Evolutionary conservation across 2,329 filamentous ascomycete genomes (phyloP), one percentile per base, ranked within the genome.

Genomic region (Aureobasidium sp.): DNA sequence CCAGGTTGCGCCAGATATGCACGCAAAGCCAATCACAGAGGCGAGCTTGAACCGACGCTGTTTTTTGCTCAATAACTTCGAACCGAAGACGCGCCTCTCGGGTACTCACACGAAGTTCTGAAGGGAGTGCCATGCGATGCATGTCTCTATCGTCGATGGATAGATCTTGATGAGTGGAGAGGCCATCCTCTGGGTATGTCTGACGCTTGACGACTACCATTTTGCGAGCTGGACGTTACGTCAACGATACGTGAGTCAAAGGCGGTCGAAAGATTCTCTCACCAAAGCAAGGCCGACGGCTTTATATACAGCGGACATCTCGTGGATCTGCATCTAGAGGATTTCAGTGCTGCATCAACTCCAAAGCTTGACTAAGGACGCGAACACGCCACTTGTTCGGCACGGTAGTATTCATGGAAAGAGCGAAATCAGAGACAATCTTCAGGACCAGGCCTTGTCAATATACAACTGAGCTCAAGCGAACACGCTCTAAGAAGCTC

Each of bases 21-120:
- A 64, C 15, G 68, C 66, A 48, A 69, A 71, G 31, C 68, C 68
- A 12, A 70, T 67, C 51, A 71, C 69, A 48, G 64, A 66, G 58
- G 68, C 68, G 61, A 68, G 69, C 41, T 68, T 62, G 56, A 71
- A 71, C 47, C 67, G 67, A 60, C 69, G 66, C 68, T 70, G 61
- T 36, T 20, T 7, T 3, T 45, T 20, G n/a, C 37, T 68, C 29
- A 68, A 49, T 31, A n/a, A 22, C 14, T 6, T 7, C 14, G 15
- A 6, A 34, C n/a, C 0, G 3, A 14, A 6, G 4, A 2, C 2
- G 9, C 29, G 3, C 11, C 8, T 25, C 17, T 14, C 31, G 7
- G 25, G 15, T 62, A 37, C 52, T 47, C 61, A 65, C 63, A n/a
- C 61, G 59, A 58, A 65, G 63, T 61, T 68, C 65, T 61, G 68